Evolutionary conservation across 2,329 filamentous ascomycete species (phyloP), one percentile per base, ranked within the genome.

Genomic region (Ceratocystis smalleyi): DNA sequence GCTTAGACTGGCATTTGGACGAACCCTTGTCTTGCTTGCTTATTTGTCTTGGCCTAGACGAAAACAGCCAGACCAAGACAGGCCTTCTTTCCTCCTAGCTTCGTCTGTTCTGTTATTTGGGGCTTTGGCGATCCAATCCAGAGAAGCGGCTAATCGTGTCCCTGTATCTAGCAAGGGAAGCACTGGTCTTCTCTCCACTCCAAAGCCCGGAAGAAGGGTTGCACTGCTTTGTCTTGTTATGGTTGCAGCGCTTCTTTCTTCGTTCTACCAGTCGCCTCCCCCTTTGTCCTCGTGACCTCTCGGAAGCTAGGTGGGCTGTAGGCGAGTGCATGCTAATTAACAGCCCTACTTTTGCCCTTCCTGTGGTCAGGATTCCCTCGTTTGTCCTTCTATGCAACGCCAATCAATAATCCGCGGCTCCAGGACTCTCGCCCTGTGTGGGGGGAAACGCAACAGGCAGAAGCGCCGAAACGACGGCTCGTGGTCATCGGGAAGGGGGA

Each of bases 61-160:
- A 24, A 51, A 51, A 22, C 45, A 47, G 22, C 19, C 47, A 51
- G 47, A 24, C 47, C 17, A 40, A 15, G 10, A 40, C 35, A 3
- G 35, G 35, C 35, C 35, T 40, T 5, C 35, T 40, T 40, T 40
- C 35, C 35, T 40, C 35, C 35, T 40, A 4, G 10, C 35, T 40
- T 15, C 35, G 35, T 40, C 12, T 51, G 47, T 51, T 15, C 15
- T 51, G 47, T 60, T 43, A 15, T 24, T 43, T 22, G 35, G 35
- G 10, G 35, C 43, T 43, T 43, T 60, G 57, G 57, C 57, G 57
- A 43, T 12, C 57, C 57, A 60, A 60, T 60, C 57, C 57, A 60
- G 22, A 27, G 40, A 32, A 22, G 32, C 17, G 12, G 40, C 57
- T 32, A 19, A 5, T 27, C n/a, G 3, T 47, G 45, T 47, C 17